Conservation (phyloP, 192 early-diverging fungal species). For the Backusella parvicylindrica region DNA sequence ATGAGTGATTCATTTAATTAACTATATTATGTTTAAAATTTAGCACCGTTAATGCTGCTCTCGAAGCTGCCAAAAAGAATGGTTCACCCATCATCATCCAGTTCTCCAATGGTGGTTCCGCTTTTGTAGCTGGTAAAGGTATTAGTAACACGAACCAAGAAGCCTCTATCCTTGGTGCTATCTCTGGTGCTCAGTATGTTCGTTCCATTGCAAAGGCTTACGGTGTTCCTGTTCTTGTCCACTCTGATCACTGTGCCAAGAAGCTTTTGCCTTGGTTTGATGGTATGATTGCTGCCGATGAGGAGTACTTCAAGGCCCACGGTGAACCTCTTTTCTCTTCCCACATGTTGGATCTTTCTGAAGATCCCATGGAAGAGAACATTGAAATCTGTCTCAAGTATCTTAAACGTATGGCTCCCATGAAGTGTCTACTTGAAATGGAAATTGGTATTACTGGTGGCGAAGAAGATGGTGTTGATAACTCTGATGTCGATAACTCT, state of each 20-base stretch:
- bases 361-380: constrained; percentile 93
- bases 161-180: constrained; percentile 84
- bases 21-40: not conserved
- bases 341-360: constrained; percentile 97
- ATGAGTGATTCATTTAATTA: no score
- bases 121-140: constrained; percentile 93
- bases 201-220: constrained; percentile 29
- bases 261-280: constrained; percentile 97
- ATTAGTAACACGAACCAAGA: constrained; percentile 84
- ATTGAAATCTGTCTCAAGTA: constrained; percentile 88
- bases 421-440: constrained; percentile 92
- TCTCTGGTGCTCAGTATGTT: constrained; percentile 75
- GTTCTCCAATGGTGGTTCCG: constrained; percentile 91
- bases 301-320: constrained; percentile 89
- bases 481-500: constrained; percentile 87
- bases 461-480: constrained; percentile 98
- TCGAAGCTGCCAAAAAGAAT: constrained; percentile 84
- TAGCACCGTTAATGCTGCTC: constrained; percentile 83
- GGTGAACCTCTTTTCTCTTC: constrained; percentile 93
- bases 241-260: constrained; percentile 96
- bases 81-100: constrained; percentile 94
- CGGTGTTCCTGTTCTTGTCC: constrained; percentile 61
- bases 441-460: constrained; percentile 98
- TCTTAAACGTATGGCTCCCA: constrained; percentile 86
- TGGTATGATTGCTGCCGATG: constrained; percentile 92